These are phyloP conservation scores for Paracoccidioides lutzii DNA, from an alignment of 2,329 filamentous ascomycete species.

Conservation along the genomic window DNA sequence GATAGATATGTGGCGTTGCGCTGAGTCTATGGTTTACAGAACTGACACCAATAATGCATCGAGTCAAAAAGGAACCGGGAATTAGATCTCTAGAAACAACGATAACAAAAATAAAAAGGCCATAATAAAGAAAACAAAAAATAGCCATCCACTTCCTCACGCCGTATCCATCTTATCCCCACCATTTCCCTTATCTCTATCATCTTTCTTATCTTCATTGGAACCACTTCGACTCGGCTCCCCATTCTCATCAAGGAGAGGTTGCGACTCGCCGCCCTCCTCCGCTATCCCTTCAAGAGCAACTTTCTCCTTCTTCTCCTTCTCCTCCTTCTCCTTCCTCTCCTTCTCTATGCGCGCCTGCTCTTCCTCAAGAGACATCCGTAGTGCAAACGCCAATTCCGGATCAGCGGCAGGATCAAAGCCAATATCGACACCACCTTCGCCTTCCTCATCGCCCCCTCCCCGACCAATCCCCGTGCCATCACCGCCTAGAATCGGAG, in stretches of 20 bases:
- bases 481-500: conserved; percentile 80
- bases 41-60: conserved; percentile 1
- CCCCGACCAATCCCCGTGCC: conserved; percentile 42
- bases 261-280: conserved; percentile 50
- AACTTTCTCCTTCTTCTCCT: conserved; percentile 55
- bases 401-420: conserved; percentile 87
- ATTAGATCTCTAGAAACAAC: conserved; percentile 1
- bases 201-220: conserved; percentile 38
- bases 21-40: conserved; percentile 2
- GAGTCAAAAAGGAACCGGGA: neutral
- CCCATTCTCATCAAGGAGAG: conserved; percentile 51
- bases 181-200: conserved; percentile 38
- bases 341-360: conserved; percentile 84
- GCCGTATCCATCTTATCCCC: conserved; percentile 86
- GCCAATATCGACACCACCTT: conserved; percentile 60
- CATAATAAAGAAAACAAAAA: neutral
- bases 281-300: conserved; percentile 72
- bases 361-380: conserved; percentile 98
- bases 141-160: conserved; percentile 30
- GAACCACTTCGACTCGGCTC: conserved; percentile 51
- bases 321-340: conserved; percentile 59
- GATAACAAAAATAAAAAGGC: neutral
- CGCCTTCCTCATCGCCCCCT: conserved; percentile 39
- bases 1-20: conserved; percentile 1
- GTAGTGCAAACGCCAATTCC: conserved; percentile 81